Evolutionary conservation across 1,284 basidiomycete species (phyloP).

Genomic region (Pseudozyma flocculosa): DNA sequence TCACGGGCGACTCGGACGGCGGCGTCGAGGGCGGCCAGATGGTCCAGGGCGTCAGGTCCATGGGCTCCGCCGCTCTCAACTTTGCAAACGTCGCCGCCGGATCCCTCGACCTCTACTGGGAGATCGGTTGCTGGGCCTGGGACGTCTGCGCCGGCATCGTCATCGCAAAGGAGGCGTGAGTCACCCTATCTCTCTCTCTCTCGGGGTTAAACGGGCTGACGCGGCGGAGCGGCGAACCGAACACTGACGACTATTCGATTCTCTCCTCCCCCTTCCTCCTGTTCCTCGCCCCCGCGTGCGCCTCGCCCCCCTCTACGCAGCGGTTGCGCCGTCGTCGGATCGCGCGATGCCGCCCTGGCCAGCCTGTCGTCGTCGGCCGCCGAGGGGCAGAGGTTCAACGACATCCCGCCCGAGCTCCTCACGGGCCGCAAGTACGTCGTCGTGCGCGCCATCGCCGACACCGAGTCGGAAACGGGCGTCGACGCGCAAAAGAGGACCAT

Average conservation of each 20-base stretch:
- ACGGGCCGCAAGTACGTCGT: slow-evolving; percentile 84
- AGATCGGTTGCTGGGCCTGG: slow-evolving; percentile 58
- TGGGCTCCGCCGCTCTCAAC: slow-evolving; percentile 53
- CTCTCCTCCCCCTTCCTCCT: too few relatives aligned
- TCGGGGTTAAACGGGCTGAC: too few relatives aligned
- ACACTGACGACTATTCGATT: too few relatives aligned
- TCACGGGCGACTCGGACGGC: slow-evolving; percentile 72
- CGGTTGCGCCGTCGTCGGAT: slow-evolving; percentile 38
- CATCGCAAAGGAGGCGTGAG: slow-evolving; percentile 86
- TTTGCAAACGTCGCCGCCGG: slow-evolving; percentile 50
- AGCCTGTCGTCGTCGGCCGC: slow-evolving; percentile 61
- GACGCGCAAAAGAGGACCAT: slow-evolving; percentile 78
- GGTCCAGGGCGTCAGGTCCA: slow-evolving; percentile 68
- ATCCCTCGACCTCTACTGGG: slow-evolving; percentile 52
- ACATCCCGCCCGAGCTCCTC: slow-evolving; percentile 69
- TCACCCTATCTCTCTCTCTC: slow-evolving; percentile 41
- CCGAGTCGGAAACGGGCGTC: slow-evolving; percentile 65
- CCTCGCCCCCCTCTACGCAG: too few relatives aligned
- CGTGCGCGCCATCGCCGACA: slow-evolving; percentile 61
- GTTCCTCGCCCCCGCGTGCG: slow-evolving; percentile 5
- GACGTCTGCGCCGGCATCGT: slow-evolving; percentile 75
- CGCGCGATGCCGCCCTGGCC: slow-evolving; percentile 31
- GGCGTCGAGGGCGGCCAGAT: slow-evolving; percentile 73
- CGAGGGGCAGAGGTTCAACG: slow-evolving; percentile 60
- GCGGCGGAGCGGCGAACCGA: too few relatives aligned